These are phyloP conservation scores for Candida gorgasii DNA, from an alignment of 805 yeast genomes.

Conservation along the genomic window DNA sequence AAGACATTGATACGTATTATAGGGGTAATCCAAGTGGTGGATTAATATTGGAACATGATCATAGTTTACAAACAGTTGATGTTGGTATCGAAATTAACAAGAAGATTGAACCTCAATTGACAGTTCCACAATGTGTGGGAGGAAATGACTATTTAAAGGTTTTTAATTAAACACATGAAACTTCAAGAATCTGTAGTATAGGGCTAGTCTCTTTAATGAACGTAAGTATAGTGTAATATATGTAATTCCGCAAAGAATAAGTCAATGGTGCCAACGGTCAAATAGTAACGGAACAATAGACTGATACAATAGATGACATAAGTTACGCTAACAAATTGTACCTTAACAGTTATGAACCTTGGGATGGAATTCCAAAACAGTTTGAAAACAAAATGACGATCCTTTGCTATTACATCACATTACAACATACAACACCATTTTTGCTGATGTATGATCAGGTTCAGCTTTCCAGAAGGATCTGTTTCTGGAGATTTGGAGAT, in stretches of 20 bases:
- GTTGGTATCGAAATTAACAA: conserved; percentile 59
- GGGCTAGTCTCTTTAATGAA: too few species aligned
- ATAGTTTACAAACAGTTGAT: conserved; percentile 61
- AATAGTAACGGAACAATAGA: background rate
- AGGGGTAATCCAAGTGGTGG: conserved; percentile 43
- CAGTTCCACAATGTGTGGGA: conserved; percentile 76
- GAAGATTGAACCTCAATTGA: conserved; percentile 64
- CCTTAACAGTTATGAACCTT: background rate
- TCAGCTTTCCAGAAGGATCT: too few species aligned
- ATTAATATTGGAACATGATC: conserved; percentile 86
- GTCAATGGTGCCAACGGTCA: background rate
- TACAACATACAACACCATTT: background rate
- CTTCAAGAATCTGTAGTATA: too few species aligned
- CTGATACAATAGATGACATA: background rate
- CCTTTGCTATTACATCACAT: conserved; percentile 1
- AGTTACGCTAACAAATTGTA: background rate
- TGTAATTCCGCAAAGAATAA: too few species aligned
- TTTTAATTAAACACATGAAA: conserved; percentile 18
- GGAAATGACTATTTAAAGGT: conserved; percentile 60
- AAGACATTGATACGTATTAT: conserved; percentile 57
- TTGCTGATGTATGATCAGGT: too few species aligned
- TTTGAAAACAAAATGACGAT: background rate
- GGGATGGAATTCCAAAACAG: background rate
- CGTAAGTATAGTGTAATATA: too few species aligned
- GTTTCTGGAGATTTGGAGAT: too few species aligned